Evolutionary conservation across 2,329 filamentous ascomycete species (phyloP).

Genomic region (Talaromyces funiculosus): DNA sequence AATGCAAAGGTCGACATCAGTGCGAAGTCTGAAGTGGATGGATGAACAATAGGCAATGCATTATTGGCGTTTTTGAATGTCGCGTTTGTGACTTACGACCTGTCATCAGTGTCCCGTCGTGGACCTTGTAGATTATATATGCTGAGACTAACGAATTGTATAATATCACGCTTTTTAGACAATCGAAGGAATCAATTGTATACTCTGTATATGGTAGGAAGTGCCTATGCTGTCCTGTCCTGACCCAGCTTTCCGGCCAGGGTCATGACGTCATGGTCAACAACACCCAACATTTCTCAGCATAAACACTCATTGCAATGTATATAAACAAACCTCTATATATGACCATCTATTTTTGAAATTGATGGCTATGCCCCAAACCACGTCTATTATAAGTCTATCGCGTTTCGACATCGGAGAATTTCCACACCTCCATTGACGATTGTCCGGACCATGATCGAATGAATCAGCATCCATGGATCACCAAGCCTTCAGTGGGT

Average conservation of each 20-base stretch:
- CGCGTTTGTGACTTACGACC: not conserved
- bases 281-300: not conserved
- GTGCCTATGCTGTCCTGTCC: constrained; percentile 5
- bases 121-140: not conserved
- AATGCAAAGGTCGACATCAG: not conserved
- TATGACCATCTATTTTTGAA: no score
- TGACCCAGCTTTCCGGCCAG: not conserved
- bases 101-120: not conserved
- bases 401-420: not conserved
- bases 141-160: not conserved
- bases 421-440: not conserved
- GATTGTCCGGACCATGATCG: not conserved
- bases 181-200: not conserved
- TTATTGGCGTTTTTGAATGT: constrained; percentile 6
- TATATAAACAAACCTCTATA: no score
- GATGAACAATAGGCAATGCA: not conserved
- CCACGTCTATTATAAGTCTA: not conserved
- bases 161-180: not conserved
- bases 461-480: not conserved
- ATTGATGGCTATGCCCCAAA: not conserved
- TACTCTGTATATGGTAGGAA: not conserved
- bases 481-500: not conserved
- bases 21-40: not conserved
- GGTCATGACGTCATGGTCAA: not conserved
- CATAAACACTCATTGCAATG: not conserved